Conservation (phyloP, 139 green algal species). For the Coelastrella sp. region DNA sequence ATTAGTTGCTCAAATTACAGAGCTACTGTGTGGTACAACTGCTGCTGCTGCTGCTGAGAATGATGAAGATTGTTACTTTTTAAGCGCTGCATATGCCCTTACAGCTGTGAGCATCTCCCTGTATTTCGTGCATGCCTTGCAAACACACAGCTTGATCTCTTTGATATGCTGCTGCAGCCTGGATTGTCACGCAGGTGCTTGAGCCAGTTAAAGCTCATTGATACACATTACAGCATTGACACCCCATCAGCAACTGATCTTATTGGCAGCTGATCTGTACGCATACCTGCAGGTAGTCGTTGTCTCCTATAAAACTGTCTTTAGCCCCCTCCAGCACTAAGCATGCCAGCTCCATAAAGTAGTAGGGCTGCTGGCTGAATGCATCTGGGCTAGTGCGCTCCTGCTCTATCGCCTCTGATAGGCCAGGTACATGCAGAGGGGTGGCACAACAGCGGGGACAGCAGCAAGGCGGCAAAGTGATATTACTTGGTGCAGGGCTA, state of each 20-base stretch:
- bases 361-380: conserved; percentile 84
- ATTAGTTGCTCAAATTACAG: not conserved
- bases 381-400: conserved; percentile 63
- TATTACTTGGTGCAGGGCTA: too few species aligned
- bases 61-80: not conserved
- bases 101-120: too few species aligned
- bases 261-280: not conserved
- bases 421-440: not conserved
- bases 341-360: conserved; percentile 76
- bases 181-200: too few species aligned
- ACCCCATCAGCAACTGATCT: too few species aligned
- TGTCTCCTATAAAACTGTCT: conserved; percentile 56
- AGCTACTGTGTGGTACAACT: not conserved
- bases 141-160: too few species aligned
- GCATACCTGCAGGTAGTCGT: conserved; percentile 50
- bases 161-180: too few species aligned
- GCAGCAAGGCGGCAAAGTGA: too few species aligned
- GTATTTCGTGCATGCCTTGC: too few species aligned
- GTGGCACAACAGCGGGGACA: not conserved
- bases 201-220: not conserved
- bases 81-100: too few species aligned
- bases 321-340: conserved; percentile 64
- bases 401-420: conserved; percentile 47
- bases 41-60: not conserved
- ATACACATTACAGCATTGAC: not conserved